Evolutionary conservation across 805 yeast species (phyloP).

Genomic region (Spencermartinsiella europaea): DNA sequence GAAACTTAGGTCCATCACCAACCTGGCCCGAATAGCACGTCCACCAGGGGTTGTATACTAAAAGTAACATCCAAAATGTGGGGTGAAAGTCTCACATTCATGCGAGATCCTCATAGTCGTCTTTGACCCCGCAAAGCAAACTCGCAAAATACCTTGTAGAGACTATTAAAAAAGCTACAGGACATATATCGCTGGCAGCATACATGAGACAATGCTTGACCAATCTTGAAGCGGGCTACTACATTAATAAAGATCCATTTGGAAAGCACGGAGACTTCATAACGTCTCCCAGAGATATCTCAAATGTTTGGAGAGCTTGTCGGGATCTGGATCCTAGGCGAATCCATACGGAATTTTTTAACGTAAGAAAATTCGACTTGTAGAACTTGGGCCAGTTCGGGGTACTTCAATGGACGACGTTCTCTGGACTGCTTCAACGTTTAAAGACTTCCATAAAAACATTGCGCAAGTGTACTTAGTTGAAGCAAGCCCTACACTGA

Average conservation of each 20-base stretch:
- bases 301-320: conserved; percentile 83
- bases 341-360: conserved; percentile 59
- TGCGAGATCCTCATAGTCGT: too few species aligned
- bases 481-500: conserved; percentile 66
- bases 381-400: conserved; percentile 82
- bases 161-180: conserved; percentile 52
- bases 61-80: too few species aligned
- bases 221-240: conserved; percentile 73
- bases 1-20: neutral
- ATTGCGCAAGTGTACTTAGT: conserved; percentile 45
- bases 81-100: too few species aligned
- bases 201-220: conserved; percentile 80
- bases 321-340: conserved; percentile 57
- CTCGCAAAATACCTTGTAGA: conserved; percentile 28
- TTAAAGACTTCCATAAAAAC: conserved; percentile 32
- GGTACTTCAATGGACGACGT: conserved; percentile 74
- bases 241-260: conserved; percentile 70
- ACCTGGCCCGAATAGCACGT: too few species aligned
- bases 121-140: too few species aligned
- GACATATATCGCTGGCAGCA: conserved; percentile 67
- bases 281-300: conserved; percentile 82
- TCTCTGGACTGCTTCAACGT: conserved; percentile 33
- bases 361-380: conserved; percentile 46
- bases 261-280: conserved; percentile 68
- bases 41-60: too few species aligned